A percentile compares a stretch with the other conserved stretches of the same genome.
These are phyloP conservation scores for Solanum corneliomulleri DNA, from an alignment of 257 asterid species.

Conservation along the genomic window DNA sequence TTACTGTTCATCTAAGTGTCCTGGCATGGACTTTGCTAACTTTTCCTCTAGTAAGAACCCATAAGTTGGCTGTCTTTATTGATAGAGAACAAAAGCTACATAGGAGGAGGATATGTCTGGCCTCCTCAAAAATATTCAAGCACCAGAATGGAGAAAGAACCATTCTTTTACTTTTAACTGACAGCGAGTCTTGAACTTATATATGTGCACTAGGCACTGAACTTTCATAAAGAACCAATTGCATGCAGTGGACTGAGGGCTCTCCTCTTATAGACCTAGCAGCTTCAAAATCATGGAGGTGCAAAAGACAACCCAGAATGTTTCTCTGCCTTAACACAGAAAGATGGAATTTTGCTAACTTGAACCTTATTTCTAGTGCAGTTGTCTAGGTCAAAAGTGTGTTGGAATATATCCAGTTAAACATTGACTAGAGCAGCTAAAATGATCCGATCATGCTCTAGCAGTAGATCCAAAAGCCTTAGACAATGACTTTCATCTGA, in stretches of 20 bases:
- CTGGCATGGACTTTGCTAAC: not conserved
- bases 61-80: not conserved
- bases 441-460: not conserved
- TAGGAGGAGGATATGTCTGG: not conserved
- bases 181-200: not conserved
- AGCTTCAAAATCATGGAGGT: not conserved
- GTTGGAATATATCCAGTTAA: not conserved
- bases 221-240: not conserved
- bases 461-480: not conserved
- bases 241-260: not conserved
- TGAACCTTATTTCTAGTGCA: not conserved
- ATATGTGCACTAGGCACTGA: not conserved
- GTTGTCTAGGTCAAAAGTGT: not conserved
- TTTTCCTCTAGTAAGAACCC: not conserved
- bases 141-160: not conserved
- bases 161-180: not conserved
- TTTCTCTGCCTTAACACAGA: not conserved
- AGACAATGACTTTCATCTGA: not conserved
- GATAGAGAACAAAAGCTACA: not conserved
- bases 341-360: not conserved
- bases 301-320: not conserved
- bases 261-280: not conserved
- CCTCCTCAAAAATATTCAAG: not conserved
- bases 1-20: not conserved
- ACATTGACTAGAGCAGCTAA: not conserved